These are phyloP conservation scores for Syzygium grande DNA, from an alignment of 345 rosid species.

Conservation along the genomic window DNA sequence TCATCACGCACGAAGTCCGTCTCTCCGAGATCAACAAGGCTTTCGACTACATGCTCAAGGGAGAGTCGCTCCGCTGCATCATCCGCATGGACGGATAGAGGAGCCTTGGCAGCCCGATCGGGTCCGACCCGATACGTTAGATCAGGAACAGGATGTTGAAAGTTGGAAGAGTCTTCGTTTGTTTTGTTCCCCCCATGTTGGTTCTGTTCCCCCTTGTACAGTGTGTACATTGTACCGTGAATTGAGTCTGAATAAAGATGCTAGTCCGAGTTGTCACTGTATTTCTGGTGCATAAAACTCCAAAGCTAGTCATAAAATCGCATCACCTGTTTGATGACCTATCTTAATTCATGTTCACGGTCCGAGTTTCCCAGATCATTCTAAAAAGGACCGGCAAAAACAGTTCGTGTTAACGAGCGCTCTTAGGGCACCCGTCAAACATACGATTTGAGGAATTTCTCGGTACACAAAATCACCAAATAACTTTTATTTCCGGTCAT, in stretches of 20 bases:
- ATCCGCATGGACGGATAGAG: slow-evolving; percentile 26
- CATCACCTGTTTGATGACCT: neutral
- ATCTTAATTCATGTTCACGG: neutral
- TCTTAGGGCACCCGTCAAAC: neutral
- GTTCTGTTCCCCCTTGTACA: no score
- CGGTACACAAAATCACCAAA: neutral
- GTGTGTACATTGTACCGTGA: no score
- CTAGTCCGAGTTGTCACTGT: neutral
- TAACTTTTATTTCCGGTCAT: neutral
- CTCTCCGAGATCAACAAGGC: slow-evolving; percentile 47
- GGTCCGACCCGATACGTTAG: neutral
- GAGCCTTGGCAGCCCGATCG: neutral
- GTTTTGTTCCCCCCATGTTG: neutral
- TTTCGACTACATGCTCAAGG: slow-evolving; percentile 39
- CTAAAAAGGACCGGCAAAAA: neutral
- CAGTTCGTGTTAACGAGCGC: neutral
- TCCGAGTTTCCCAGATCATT: neutral
- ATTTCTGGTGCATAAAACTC: neutral
- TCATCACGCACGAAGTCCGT: slow-evolving; percentile 36
- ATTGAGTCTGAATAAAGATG: neutral
- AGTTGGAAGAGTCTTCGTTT: neutral
- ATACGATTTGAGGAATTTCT: neutral
- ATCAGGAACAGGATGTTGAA: neutral
- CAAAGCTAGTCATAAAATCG: neutral
- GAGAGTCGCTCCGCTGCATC: slow-evolving; percentile 36